Conservation (phyloP, 2,329 filamentous ascomycete genomes). For the Claviceps cyperi region DNA sequence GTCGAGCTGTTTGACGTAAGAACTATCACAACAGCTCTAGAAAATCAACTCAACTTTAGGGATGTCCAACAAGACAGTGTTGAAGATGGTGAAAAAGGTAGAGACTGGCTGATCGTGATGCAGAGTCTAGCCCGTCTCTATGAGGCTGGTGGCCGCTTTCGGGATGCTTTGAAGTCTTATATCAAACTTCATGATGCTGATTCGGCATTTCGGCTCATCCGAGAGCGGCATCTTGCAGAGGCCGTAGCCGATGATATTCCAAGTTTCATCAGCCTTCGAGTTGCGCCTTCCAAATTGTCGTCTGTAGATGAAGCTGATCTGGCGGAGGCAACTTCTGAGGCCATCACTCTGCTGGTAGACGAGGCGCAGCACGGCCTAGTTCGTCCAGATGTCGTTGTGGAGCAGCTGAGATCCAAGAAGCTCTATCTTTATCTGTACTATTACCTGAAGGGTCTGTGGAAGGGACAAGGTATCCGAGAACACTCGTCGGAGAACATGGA, state of each 20-base stretch:
- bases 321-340: constrained; percentile 66
- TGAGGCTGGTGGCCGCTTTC: constrained; percentile 63
- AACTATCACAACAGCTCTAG: constrained; percentile 61
- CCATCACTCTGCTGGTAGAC: constrained; percentile 73
- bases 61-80: constrained; percentile 63
- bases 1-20: constrained; percentile 69
- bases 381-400: constrained; percentile 59
- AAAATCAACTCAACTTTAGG: constrained; percentile 65
- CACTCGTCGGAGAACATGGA: constrained; percentile 39
- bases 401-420: constrained; percentile 55
- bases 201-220: constrained; percentile 71
- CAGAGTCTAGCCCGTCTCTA: constrained; percentile 75
- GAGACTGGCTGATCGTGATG: constrained; percentile 84
- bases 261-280: constrained; percentile 74
- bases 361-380: constrained; percentile 85
- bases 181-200: constrained; percentile 88
- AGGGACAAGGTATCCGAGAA: constrained; percentile 49
- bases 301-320: constrained; percentile 56
- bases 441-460: constrained; percentile 80
- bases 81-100: constrained; percentile 54
- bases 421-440: constrained; percentile 73
- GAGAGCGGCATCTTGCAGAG: constrained; percentile 79
- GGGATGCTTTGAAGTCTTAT: constrained; percentile 77
- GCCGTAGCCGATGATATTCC: constrained; percentile 81
- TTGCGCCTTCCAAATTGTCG: constrained; percentile 54